These are phyloP conservation scores for Suillus weaverae DNA, from an alignment of 768 basidiomycete genomes.

Conservation along the genomic window DNA sequence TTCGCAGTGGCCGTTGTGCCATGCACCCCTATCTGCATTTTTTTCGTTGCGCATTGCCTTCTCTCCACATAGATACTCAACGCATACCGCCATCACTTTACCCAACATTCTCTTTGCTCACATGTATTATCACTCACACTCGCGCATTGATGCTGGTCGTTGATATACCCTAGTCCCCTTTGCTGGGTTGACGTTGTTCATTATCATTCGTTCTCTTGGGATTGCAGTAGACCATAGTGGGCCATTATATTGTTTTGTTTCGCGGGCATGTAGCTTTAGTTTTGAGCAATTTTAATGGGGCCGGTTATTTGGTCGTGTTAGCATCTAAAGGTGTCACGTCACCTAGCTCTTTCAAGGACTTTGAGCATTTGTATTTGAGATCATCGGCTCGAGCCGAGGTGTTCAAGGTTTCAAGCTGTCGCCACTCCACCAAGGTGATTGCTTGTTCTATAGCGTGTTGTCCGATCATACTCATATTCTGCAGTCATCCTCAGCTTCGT, in stretches of 20 bases:
- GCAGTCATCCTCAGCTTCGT: conserved; percentile 34
- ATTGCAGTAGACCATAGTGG: not conserved
- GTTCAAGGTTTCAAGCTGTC: conserved; percentile 28
- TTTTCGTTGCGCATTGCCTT: not conserved
- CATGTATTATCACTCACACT: conserved; percentile 3
- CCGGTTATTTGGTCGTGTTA: conserved; percentile 1
- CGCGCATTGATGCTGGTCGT: not conserved
- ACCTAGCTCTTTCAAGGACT: not conserved
- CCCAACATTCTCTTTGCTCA: conserved; percentile 4
- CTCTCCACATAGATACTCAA: not conserved
- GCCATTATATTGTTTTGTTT: conserved; percentile 2
- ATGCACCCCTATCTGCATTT: conserved; percentile 1
- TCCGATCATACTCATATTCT: conserved; percentile 7
- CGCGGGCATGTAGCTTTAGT: conserved; percentile 6
- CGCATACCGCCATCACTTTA: conserved; percentile 4
- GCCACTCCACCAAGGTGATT: conserved; percentile 24
- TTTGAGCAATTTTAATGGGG: not conserved
- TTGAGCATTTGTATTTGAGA: not conserved
- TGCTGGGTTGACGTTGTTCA: not conserved
- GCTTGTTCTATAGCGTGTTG: not conserved
- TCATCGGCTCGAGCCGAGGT: conserved; percentile 5
- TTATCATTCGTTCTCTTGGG: not conserved
- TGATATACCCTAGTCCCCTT: conserved; percentile 3
- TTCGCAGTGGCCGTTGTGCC: not conserved
- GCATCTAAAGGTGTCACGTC: not conserved